These are phyloP conservation scores for Heimioporus sp. DNA, from an alignment of 768 basidiomycete genomes.

Conservation along the genomic window DNA sequence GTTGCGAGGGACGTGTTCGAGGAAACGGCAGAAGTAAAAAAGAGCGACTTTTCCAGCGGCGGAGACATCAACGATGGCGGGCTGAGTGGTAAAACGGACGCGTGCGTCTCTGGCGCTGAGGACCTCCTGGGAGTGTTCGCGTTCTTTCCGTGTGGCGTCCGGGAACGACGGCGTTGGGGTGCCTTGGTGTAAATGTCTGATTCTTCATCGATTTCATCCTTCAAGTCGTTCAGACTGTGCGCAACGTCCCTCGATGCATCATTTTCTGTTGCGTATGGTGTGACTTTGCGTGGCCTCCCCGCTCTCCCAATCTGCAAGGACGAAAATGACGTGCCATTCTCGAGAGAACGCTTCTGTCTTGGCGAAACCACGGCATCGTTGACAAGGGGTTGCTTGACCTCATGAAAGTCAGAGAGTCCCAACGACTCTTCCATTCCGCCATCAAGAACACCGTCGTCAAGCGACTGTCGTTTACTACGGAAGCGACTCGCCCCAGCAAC, in stretches of 20 bases:
- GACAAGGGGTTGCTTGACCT: not conserved
- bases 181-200: constrained; percentile 16
- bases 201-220: not conserved
- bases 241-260: not conserved
- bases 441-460: not conserved
- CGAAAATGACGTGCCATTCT: not conserved
- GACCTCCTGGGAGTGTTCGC: constrained; percentile 4
- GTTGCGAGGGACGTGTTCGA: constrained; percentile 16
- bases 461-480: not conserved
- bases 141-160: not conserved
- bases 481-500: not conserved
- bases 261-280: constrained; percentile 6
- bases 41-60: constrained; percentile 52
- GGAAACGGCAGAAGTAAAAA: constrained; percentile 40
- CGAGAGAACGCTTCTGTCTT: not conserved
- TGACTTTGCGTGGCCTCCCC: constrained; percentile 4
- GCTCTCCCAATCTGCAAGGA: not conserved
- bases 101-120: constrained; percentile 28
- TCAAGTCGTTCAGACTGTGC: not conserved
- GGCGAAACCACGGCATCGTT: not conserved
- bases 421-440: not conserved
- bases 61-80: constrained; percentile 58
- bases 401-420: not conserved
- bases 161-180: constrained; percentile 16
- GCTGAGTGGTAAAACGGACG: constrained; percentile 49